Evolutionary conservation across 2,329 filamentous ascomycete species (phyloP).

Genomic region (Hymenoscyphus fructigenus): DNA sequence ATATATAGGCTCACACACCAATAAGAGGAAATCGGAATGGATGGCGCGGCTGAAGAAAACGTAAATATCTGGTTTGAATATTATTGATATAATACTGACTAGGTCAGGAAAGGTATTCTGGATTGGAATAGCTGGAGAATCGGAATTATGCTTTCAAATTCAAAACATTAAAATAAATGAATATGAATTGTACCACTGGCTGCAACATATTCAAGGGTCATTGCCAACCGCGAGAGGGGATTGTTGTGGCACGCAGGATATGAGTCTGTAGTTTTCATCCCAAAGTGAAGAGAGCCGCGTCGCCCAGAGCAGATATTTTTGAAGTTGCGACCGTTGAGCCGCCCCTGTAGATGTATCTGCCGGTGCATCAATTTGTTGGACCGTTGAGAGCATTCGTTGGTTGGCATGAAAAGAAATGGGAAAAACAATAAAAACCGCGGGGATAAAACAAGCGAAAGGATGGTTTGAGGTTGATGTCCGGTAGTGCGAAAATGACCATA

Average conservation of each 20-base stretch:
- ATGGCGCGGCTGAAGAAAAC: neutral
- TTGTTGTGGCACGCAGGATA: neutral
- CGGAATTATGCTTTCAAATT: neutral
- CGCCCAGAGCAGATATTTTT: too few relatives aligned
- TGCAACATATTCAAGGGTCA: too few relatives aligned
- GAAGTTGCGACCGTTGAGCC: too few relatives aligned
- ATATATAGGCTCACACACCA: neutral
- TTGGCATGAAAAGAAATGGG: slow-evolving; percentile 5
- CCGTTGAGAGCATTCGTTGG: neutral
- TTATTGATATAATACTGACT: neutral
- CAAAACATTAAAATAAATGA: neutral
- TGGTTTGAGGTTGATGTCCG: slow-evolving; percentile 1
- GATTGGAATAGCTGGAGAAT: neutral
- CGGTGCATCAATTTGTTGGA: neutral
- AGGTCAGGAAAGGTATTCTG: neutral
- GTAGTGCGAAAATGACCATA: neutral
- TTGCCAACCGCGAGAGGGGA: too few relatives aligned
- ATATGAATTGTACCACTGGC: neutral
- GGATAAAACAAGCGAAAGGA: neutral
- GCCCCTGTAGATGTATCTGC: neutral
- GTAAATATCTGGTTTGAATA: neutral
- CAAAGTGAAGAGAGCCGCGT: too few relatives aligned
- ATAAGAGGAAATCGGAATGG: neutral
- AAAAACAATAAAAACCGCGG: neutral
- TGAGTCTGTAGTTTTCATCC: too few relatives aligned